Conservation (phyloP, 1,284 basidiomycete species). For the Leccinum glutinopallens region DNA sequence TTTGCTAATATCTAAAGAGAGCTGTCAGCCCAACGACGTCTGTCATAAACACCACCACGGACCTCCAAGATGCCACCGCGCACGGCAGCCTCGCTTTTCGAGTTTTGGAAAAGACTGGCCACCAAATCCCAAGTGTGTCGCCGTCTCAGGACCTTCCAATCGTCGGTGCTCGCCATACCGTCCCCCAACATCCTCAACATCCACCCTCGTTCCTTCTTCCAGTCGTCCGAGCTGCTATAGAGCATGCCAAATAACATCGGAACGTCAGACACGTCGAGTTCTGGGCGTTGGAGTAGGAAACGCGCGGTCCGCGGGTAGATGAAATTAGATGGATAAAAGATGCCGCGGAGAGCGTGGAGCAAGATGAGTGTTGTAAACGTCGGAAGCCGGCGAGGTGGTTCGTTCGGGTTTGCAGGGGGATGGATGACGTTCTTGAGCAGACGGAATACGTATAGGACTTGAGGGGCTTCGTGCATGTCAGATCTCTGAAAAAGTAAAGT, state of each 20-base stretch:
- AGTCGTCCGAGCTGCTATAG: slow-evolving; percentile 72
- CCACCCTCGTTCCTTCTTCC: slow-evolving; percentile 87
- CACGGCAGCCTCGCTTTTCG: slow-evolving; percentile 53
- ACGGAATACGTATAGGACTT: slow-evolving; percentile 76
- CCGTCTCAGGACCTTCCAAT: slow-evolving; percentile 82
- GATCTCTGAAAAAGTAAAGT: slow-evolving; percentile 43
- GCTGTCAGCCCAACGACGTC: neutral
- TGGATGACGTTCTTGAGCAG: slow-evolving; percentile 66
- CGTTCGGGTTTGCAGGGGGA: slow-evolving; percentile 46
- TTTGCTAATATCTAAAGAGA: slow-evolving; percentile 63
- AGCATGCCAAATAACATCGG: slow-evolving; percentile 77
- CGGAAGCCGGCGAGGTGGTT: slow-evolving; percentile 55
- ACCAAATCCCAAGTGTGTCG: slow-evolving; percentile 88
- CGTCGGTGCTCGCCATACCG: slow-evolving; percentile 70
- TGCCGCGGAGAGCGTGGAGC: slow-evolving; percentile 54
- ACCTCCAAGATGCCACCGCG: slow-evolving; percentile 71
- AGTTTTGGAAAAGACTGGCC: slow-evolving; percentile 76
- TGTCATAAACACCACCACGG: slow-evolving; percentile 2
- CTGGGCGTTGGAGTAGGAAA: slow-evolving; percentile 63
- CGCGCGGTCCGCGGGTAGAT: slow-evolving; percentile 57
- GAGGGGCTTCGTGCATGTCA: slow-evolving; percentile 80
- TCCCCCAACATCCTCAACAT: slow-evolving; percentile 76
- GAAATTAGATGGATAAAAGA: slow-evolving; percentile 55
- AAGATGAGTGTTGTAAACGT: slow-evolving; percentile 79
- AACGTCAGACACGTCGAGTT: slow-evolving; percentile 56